Evolutionary conservation across 1,139 yeast genomes (phyloP).

Genomic region (Scheffersomyces insectosa): DNA sequence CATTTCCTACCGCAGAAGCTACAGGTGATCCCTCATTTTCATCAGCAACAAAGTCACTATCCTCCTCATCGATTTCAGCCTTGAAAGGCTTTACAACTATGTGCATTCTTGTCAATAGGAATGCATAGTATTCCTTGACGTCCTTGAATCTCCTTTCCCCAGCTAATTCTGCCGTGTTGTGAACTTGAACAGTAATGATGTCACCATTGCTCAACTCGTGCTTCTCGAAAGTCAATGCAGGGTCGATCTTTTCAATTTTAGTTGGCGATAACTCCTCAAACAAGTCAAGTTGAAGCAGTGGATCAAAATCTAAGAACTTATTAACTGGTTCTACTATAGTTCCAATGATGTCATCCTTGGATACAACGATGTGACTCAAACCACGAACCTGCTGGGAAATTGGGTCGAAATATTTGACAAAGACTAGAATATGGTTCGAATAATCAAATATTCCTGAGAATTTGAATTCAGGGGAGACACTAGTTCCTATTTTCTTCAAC

Average conservation of each 20-base stretch:
- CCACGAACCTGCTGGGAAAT: conserved; percentile 57
- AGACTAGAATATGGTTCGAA: conserved; percentile 48
- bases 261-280: conserved; percentile 74
- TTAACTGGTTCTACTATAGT: conserved; percentile 46
- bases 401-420: conserved; percentile 72
- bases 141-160: conserved; percentile 24
- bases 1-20: conserved; percentile 13
- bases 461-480: conserved; percentile 5
- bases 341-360: conserved; percentile 49
- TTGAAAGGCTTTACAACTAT: conserved; percentile 53
- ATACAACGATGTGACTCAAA: conserved; percentile 59
- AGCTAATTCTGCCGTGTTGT: conserved; percentile 21
- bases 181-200: conserved; percentile 60
- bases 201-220: conserved; percentile 80
- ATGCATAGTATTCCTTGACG: conserved; percentile 59
- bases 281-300: conserved; percentile 41
- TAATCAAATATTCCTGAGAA: conserved; percentile 25
- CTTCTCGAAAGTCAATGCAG: conserved; percentile 51
- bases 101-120: conserved; percentile 65
- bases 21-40: conserved; percentile 6
- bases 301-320: conserved; percentile 45
- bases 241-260: conserved; percentile 53
- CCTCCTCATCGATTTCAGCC: conserved; percentile 48
- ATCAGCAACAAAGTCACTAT: conserved; percentile 39
- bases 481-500: conserved; percentile 2